phyloP scores from a whole-genome alignment of 78 protist genomes.

The Dictyostelium citrinum region DNA sequence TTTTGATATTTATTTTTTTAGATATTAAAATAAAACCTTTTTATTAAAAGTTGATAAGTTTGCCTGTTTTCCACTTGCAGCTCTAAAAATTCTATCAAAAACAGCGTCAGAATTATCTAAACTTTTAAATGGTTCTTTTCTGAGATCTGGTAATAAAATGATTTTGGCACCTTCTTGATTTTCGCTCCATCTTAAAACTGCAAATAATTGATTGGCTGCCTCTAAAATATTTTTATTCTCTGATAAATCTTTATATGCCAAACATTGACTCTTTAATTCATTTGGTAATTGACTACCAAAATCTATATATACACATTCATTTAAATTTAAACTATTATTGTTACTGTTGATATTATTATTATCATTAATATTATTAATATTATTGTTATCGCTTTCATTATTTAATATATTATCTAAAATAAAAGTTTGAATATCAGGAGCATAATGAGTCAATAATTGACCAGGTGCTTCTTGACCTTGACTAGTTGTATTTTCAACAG shows the following conservation, averaged over 20 bases:
- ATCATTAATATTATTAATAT: not conserved
- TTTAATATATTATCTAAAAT: slow-evolving; percentile 14
- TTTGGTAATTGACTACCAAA: slow-evolving; percentile 46
- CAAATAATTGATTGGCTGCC: slow-evolving; percentile 60
- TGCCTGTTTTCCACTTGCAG: slow-evolving; percentile 61
- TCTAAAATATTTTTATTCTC: not conserved
- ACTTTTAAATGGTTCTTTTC: not conserved
- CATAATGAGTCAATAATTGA: slow-evolving; percentile 70
- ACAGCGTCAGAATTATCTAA: slow-evolving; percentile 49
- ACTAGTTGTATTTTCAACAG: slow-evolving; percentile 17
- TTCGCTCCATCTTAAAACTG: slow-evolving; percentile 70
- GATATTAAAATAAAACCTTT: not conserved
- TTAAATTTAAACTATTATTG: not conserved
- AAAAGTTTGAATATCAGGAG: slow-evolving; percentile 73
- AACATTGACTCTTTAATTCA: not conserved
- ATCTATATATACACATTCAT: slow-evolving; percentile 61
- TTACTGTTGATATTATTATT: not conserved
- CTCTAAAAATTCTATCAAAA: slow-evolving; percentile 73
- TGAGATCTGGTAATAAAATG: slow-evolving; percentile 58
- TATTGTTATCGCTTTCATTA: not conserved
- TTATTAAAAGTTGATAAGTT: not conserved
- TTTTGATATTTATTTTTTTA: too few relatives aligned
- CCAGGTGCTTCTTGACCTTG: slow-evolving; percentile 80
- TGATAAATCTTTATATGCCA: slow-evolving; percentile 66
- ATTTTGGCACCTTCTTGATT: slow-evolving; percentile 23